Evolutionary conservation across 2,329 filamentous ascomycete species (phyloP).

Genomic region (Diaporthe amygdali): DNA sequence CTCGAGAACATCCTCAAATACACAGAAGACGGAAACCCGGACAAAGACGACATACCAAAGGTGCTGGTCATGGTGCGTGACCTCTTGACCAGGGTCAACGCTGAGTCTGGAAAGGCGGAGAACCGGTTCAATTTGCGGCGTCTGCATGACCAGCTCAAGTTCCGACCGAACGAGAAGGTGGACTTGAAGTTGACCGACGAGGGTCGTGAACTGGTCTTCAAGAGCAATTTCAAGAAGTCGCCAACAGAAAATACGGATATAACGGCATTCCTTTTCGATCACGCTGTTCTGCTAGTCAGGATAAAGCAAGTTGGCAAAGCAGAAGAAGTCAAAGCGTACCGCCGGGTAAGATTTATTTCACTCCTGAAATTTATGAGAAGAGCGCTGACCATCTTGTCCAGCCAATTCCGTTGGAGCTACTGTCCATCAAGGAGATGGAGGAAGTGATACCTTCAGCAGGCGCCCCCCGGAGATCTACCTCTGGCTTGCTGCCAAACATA

Average conservation of each 20-base stretch:
- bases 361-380: background rate
- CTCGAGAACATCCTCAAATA: constrained; percentile 92
- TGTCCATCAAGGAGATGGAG: constrained; percentile 96
- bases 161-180: constrained; percentile 86
- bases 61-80: constrained; percentile 87
- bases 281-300: constrained; percentile 89
- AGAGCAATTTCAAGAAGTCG: constrained; percentile 91
- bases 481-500: constrained; percentile 73
- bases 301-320: constrained; percentile 91
- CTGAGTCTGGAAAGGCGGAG: constrained; percentile 95
- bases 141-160: constrained; percentile 89
- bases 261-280: constrained; percentile 94
- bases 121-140: constrained; percentile 96
- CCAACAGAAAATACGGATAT: constrained; percentile 89
- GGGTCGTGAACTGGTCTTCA: constrained; percentile 90
- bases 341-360: constrained; percentile 56
- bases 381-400: constrained; percentile 40
- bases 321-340: constrained; percentile 94
- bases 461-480: constrained; percentile 84
- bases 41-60: constrained; percentile 90
- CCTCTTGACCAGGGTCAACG: constrained; percentile 86
- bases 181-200: constrained; percentile 95
- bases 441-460: constrained; percentile 86
- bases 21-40: constrained; percentile 85
- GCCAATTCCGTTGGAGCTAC: constrained; percentile 90